Conservation (phyloP, 192 early-diverging fungal species). For the Backusella psychrophila region DNA sequence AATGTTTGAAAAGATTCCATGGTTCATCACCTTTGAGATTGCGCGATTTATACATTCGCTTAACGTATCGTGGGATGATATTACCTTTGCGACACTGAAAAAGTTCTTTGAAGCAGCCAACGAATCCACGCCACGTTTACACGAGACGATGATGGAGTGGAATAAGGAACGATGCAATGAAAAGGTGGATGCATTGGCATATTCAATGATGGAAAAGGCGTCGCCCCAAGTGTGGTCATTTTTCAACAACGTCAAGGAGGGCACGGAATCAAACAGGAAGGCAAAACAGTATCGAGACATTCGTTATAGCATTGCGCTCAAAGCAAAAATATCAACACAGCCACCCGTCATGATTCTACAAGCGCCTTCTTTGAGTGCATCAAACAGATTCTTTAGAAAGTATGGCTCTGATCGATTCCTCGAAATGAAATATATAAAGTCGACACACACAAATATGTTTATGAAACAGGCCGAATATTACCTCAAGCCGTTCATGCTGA, state of each 20-base stretch:
- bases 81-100: background rate
- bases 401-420: conserved; percentile 30
- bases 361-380: conserved; percentile 12
- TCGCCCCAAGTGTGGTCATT: conserved; percentile 3
- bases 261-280: background rate
- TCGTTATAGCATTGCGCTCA: background rate
- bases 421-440: conserved; percentile 14
- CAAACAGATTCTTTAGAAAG: conserved; percentile 34
- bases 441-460: background rate
- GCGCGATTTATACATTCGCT: background rate
- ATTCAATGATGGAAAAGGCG: conserved; percentile 1
- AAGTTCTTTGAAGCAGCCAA: background rate
- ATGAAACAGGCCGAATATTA: background rate
- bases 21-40: conserved; percentile 12
- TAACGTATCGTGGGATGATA: background rate
- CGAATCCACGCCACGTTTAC: background rate
- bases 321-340: background rate
- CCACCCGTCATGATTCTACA: conserved; percentile 4
- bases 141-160: conserved; percentile 11
- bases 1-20: background rate
- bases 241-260: background rate
- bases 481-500: conserved; percentile 21
- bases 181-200: background rate
- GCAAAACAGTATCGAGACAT: background rate
- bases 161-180: background rate